Evolutionary conservation across 1,284 basidiomycete genomes (phyloP).

Genomic region (Termitomyces sp.): DNA sequence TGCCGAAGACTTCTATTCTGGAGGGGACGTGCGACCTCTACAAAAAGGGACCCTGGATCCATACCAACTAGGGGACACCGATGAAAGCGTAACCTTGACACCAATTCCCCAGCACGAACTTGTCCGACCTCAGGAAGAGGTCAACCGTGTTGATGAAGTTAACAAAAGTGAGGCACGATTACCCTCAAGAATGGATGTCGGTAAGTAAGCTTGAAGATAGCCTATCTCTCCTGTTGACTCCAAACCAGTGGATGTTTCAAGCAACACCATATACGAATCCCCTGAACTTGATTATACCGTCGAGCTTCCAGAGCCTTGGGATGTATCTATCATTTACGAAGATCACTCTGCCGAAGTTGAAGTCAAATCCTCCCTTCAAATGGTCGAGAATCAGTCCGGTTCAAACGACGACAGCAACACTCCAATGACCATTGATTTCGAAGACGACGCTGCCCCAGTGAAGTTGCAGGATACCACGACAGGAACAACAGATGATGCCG

Average conservation of each 20-base stretch:
- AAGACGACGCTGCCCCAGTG: slow-evolving; percentile 2
- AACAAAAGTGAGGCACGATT: slow-evolving; percentile 17
- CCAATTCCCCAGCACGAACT: neutral
- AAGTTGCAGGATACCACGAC: neutral
- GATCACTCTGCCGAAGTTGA: slow-evolving; percentile 33
- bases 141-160: neutral
- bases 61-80: slow-evolving; percentile 12
- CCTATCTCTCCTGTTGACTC: neutral
- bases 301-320: slow-evolving; percentile 46
- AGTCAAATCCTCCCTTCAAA: neutral
- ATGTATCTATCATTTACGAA: slow-evolving; percentile 40
- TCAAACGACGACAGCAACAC: neutral
- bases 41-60: slow-evolving; percentile 18
- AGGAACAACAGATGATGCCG: neutral
- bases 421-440: slow-evolving; percentile 7
- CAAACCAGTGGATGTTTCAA: slow-evolving; percentile 21
- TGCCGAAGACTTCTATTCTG: slow-evolving; percentile 47
- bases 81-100: slow-evolving; percentile 1
- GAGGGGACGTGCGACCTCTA: slow-evolving; percentile 26
- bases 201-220: slow-evolving; percentile 14
- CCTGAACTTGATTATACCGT: slow-evolving; percentile 15
- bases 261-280: neutral
- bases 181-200: slow-evolving; percentile 12
- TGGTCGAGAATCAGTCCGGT: neutral
- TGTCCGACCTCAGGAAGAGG: neutral